Evolutionary conservation across 495 filamentous ascomycete genomes (phyloP).

Genomic region (Tuber aestivum): DNA sequence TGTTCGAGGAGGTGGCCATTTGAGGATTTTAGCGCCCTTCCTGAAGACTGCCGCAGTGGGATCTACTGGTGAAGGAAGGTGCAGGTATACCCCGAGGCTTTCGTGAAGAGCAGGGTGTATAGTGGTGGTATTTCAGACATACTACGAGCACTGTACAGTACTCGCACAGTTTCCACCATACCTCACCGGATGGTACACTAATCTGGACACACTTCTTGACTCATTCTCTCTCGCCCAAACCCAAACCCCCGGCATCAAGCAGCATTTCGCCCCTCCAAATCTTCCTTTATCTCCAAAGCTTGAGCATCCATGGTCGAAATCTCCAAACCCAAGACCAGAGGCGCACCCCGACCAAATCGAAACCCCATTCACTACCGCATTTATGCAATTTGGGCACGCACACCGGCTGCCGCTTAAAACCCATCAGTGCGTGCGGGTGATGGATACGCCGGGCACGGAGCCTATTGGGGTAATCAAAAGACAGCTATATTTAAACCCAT

Average conservation of each 20-base stretch:
- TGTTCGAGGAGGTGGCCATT: neutral
- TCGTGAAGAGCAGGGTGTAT: neutral
- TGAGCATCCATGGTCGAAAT: neutral
- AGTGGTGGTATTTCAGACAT: neutral
- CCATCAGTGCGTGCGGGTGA: neutral
- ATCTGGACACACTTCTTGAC: neutral
- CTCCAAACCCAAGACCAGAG: neutral
- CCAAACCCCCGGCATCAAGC: neutral
- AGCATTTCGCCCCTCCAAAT: neutral
- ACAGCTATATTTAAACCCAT: neutral
- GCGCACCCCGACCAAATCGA: neutral
- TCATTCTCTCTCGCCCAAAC: neutral
- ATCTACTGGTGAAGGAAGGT: neutral
- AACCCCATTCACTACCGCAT: neutral
- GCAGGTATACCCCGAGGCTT: neutral
- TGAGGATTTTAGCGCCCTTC: neutral
- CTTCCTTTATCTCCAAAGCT: neutral
- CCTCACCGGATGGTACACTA: neutral
- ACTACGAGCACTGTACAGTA: neutral
- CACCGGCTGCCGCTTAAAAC: neutral
- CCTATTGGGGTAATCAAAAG: neutral
- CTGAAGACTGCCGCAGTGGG: neutral
- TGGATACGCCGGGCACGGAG: neutral
- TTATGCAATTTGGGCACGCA: neutral
- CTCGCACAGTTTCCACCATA: neutral